phyloP scores from a whole-genome alignment of 1,139 yeast species.

The Magnusiomyces paraingens region DNA sequence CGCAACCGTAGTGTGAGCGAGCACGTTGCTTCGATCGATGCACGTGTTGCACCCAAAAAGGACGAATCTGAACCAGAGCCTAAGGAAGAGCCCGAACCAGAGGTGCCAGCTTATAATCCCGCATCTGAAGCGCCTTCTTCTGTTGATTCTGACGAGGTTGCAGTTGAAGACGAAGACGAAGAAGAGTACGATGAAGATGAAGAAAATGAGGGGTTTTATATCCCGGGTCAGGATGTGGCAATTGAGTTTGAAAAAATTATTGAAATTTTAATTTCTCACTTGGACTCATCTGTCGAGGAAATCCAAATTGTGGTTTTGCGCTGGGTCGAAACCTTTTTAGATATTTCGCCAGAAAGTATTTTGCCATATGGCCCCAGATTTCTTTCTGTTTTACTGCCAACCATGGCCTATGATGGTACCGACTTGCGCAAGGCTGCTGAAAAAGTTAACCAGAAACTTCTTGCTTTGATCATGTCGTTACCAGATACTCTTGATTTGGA shows the following conservation, averaged over 20 bases:
- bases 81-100: background rate
- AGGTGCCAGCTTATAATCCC: background rate
- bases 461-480: constrained; percentile 39
- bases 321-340: constrained; percentile 76
- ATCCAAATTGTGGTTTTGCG: constrained; percentile 73
- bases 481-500: constrained; percentile 24
- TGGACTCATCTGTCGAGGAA: constrained; percentile 67
- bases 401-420: constrained; percentile 48
- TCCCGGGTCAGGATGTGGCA: constrained; percentile 82
- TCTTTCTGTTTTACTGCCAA: constrained; percentile 49
- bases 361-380: constrained; percentile 57
- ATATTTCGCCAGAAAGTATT: constrained; percentile 71
- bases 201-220: constrained; percentile 51
- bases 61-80: background rate
- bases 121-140: background rate
- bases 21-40: background rate
- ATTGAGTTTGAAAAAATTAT: constrained; percentile 77
- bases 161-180: constrained; percentile 19
- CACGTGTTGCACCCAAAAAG: background rate
- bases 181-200: constrained; percentile 25
- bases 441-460: constrained; percentile 45
- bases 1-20: background rate
- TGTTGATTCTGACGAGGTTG: constrained; percentile 15
- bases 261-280: constrained; percentile 69
- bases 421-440: constrained; percentile 50